Evolutionary conservation across 305 asterid genomes (phyloP), one percentile per base, ranked within the genome.

Genomic region (Striga hermonthica): DNA sequence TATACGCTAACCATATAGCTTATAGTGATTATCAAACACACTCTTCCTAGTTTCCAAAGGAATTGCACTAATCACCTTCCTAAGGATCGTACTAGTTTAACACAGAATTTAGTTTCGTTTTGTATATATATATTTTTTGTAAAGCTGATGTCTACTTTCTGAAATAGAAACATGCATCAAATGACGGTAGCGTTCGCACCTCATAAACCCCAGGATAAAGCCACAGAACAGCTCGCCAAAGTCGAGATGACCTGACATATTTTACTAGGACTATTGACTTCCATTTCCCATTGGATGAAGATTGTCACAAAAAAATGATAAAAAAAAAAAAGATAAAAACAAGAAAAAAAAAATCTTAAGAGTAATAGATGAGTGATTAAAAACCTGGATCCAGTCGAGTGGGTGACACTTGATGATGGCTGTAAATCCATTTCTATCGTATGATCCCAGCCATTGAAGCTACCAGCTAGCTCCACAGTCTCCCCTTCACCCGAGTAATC

Each of bases 361-460:
- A 22, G 31, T 22, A 22, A 22, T 22, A 22, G 31, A 22, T 1
- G 31, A 22, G 60, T 37, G 7, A 65, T 16, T 10, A 38, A 4
- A 60, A 64, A 91, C 95, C 91, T 78, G 7, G 81, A 68, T 73
- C 68, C 80, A 37, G 69, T 6, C 64, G 80, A 66, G 49, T 72
- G 78, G n/a, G 65, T 6, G 79, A 61, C 50, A 66, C 64, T 75
- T 54, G 84, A 64, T 56, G 91, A 71, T 60, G 69, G 77, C 39
- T 76, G 73, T 49, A 60, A 58, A 11, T 89, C 95, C 98, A 92
- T 80, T 67, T 75, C 73, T 70, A 87, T 73, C 41, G 58, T 78
- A 7, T 83, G 84, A 72, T 81, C 86, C 98, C 98, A 92, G 63
- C 98, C 98, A 49, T 92, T 89, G 87, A 89, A 92, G 80, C 95